Percentiles rank a stretch among this genome's conserved stretches.
Evolutionary conservation across 495 filamentous ascomycete genomes (phyloP).

Genomic region (Neurospora sp.): DNA sequence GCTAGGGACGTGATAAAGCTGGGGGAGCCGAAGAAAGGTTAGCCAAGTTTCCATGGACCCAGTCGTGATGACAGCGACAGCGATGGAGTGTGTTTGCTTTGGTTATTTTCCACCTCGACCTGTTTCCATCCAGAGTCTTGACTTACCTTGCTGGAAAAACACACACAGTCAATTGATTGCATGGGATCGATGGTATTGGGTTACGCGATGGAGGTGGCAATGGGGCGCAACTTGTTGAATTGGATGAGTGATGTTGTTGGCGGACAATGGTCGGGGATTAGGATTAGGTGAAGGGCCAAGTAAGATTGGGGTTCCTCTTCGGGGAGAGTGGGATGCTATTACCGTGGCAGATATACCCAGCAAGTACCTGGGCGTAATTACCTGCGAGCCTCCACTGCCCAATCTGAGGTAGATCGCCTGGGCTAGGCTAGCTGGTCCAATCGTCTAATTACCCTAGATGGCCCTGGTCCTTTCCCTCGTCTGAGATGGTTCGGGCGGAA

Average conservation of each 20-base stretch:
- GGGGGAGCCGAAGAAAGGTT: not conserved
- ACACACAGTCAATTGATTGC: not conserved
- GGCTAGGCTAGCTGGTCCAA: not conserved
- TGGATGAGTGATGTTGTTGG: not conserved
- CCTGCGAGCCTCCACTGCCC: not conserved
- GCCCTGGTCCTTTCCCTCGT: not conserved
- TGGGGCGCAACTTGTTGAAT: not conserved
- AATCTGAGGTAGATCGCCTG: not conserved
- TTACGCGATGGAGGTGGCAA: not conserved
- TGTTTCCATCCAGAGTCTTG: not conserved
- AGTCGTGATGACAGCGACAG: not conserved
- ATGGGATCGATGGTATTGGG: not conserved
- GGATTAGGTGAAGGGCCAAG: not conserved
- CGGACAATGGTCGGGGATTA: not conserved
- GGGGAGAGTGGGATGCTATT: not conserved
- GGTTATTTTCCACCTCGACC: not conserved
- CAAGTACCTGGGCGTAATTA: not conserved
- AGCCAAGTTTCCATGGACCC: not conserved
- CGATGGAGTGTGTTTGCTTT: not conserved
- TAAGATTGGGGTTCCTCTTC: not conserved
- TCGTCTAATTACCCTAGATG: not conserved
- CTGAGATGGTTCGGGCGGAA: not conserved
- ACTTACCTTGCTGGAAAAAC: not conserved
- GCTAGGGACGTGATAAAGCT: slow-evolving; percentile 1
- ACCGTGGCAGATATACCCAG: not conserved